Base-by-base conservation (phyloP, 106 monocot species). In the Triglochin maritima region DNA sequence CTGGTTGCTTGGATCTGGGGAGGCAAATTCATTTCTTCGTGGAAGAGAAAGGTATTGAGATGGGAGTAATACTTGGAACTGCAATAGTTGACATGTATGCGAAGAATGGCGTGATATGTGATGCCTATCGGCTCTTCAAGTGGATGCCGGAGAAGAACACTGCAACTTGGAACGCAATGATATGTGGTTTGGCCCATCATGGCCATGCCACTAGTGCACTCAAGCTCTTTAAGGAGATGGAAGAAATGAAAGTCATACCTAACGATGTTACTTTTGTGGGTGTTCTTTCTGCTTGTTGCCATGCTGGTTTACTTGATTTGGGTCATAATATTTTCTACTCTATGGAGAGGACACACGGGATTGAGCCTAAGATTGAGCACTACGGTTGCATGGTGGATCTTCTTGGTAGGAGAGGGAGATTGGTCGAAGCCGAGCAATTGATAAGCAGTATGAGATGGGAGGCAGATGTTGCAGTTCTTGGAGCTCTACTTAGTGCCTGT, bases 331-430 rank as follows among this genome's bases (percentile, higher is more conserved):
- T 92, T 9, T 87, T 87, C 56, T 0, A 17, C 5, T 77, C 79
- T 2, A 89, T 89, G 89, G 16, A 76, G 46, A 70, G 57, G 43
- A 46, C 56, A 0, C 71, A 85, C 42, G 74, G 80, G 6, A 59
- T 85, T 11, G 72, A 65, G 59, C 85, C 85, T 0, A 85, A 81
- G 56, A 45, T 85, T 2, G 83, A 89, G 74, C 85, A 89, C 51
- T 85, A 76, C 16, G 83, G 84, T 0, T 92, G 92, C 75, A 83
- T 92, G 80, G 92, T 87, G 43, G 81, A 92, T 77, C 81, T 92
- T 57, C 77, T 92, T 7, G 92, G 87, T n/a, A 76, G 87, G 62
- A 71, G 73, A 5, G 85, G 92, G 69, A 82, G 76, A 47, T 7
- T 92, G 5, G 59, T 12, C 12, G 85, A 92, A 70, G 87, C 92